Evolutionary conservation across 306 rosid species (phyloP).

Genomic region (Cucumis hystrix): DNA sequence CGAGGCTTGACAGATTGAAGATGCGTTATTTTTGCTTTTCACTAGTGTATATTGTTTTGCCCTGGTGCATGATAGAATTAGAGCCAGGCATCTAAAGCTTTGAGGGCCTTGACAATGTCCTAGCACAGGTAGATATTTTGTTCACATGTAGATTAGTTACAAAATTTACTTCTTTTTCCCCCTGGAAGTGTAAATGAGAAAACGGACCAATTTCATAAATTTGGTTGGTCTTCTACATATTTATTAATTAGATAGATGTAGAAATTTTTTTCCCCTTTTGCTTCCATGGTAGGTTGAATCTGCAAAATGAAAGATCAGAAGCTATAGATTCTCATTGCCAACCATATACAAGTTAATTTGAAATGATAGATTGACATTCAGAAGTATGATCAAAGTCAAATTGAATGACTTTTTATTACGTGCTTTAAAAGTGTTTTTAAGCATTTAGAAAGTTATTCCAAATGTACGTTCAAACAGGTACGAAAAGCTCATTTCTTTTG

Average conservation of each 20-base stretch:
- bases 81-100: constrained; percentile 26
- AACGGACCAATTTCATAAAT: background rate
- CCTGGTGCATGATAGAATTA: constrained; percentile 31
- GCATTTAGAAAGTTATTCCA: background rate
- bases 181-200: background rate
- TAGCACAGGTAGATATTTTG: constrained; percentile 38
- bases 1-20: constrained; percentile 13
- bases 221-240: constrained; percentile 6
- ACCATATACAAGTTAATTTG: background rate
- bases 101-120: constrained; percentile 24
- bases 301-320: background rate
- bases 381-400: background rate
- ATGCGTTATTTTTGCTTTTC: constrained; percentile 9
- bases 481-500: background rate
- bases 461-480: background rate
- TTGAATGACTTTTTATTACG: background rate
- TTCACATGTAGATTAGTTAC: constrained; percentile 2
- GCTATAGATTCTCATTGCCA: background rate
- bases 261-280: background rate
- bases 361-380: background rate
- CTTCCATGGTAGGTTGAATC: background rate
- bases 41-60: constrained; percentile 41
- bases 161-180: background rate
- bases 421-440: too few species aligned
- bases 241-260: background rate